Evolutionary conservation across 805 yeast species (phyloP), one percentile per base, ranked within the genome.

Genomic region (Candida vartiovaarae): DNA sequence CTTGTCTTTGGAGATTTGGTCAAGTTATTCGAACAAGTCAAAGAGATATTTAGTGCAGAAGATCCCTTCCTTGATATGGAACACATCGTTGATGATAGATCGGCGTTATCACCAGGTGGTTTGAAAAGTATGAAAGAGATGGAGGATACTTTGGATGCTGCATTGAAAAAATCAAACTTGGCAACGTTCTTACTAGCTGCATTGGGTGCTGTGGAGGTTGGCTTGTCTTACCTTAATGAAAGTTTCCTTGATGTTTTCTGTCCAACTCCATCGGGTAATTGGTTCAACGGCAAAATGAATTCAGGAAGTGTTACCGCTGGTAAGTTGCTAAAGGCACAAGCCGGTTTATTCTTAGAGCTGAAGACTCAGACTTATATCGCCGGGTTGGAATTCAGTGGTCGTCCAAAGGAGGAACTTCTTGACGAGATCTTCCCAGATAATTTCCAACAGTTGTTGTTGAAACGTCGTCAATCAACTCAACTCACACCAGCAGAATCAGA

Each of bases 351-450:
- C 53, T 68, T 93, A 34, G 97, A 93, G 53, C 72, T 93, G 59
- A 93, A 93, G 61, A 93, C 99, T 0, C 99, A 93, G 63, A 96
- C 96, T 0, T 93, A 80, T 58, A 89, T 93, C 23, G 82, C 96
- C 1, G 96, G 95, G 0, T 63, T 90, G 47, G 86, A 83, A 56
- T 71, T 81, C 1, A 70, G 69, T 10, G 71, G 78, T 42, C 68
- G 84, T 51, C 67, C 84, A 2, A 74, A 77, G 48, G 74, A 72
- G 44, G 90, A 82, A 36, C 75, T 87, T 8, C 66, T 90, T 50
- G 79, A 84, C 42, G 86, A 81, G 53, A 73, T 90, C 38, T 84
- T 91, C 53, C 95, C 97, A 0, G 63, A 63, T 4, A 71, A 80
- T 51, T 54, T 89, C 54, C 80, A 76, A 4, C 54, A 57, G 10